These are phyloP conservation scores for Mediolabrus comicus DNA, from an alignment of 108 stramenopile genomes.

Conservation along the genomic window DNA sequence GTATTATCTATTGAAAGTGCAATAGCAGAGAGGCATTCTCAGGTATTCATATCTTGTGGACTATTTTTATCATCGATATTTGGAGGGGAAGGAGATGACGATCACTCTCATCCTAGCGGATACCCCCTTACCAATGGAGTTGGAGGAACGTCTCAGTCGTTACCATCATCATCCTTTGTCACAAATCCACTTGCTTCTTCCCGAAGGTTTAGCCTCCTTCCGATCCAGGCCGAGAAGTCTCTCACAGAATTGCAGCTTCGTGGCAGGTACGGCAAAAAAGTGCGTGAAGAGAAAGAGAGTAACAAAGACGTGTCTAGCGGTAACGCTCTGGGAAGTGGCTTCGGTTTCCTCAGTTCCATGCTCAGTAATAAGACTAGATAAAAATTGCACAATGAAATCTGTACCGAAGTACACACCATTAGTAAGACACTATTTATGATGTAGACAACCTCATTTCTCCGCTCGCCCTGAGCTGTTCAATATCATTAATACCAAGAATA, in stretches of 20 bases:
- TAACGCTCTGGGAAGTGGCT: constrained; percentile 64
- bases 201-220: constrained; percentile 73
- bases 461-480: constrained; percentile 48
- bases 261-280: constrained; percentile 60
- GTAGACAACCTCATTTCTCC: constrained; percentile 16
- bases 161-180: constrained; percentile 42
- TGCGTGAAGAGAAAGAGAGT: constrained; percentile 47
- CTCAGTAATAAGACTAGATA: constrained; percentile 70
- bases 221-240: constrained; percentile 84
- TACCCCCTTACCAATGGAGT: constrained; percentile 10
- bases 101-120: constrained; percentile 15
- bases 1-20: constrained; percentile 23
- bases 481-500: constrained; percentile 68
- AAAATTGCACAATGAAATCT: not conserved
- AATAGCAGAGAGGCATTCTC: constrained; percentile 58
- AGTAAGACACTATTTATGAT: not conserved
- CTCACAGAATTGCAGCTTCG: constrained; percentile 78
- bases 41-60: constrained; percentile 61
- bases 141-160: constrained; percentile 24
- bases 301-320: constrained; percentile 43
- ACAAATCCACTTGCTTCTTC: constrained; percentile 77
- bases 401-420: not conserved
- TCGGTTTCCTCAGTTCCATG: constrained; percentile 84
- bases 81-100: constrained; percentile 48
- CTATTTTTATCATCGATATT: constrained; percentile 74